Evolutionary conservation across 177 flowering plant species (phyloP).

Genomic region (Tripterygium wilfordii): DNA sequence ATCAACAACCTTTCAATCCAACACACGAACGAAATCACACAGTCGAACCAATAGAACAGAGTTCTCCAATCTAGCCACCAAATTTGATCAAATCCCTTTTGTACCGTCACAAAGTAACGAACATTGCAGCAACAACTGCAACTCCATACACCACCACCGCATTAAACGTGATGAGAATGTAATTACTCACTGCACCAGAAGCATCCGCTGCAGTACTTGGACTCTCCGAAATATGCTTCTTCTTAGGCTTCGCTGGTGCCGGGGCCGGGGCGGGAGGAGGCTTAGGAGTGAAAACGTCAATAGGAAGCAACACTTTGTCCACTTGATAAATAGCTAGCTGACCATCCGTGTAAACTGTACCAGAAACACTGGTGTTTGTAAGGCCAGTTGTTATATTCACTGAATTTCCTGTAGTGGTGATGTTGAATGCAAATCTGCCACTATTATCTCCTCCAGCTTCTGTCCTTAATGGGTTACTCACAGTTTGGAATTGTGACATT

Average conservation of each 20-base stretch:
- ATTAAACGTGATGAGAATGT: no score
- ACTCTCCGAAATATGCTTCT: conserved; percentile 3
- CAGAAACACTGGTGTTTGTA: conserved; percentile 38
- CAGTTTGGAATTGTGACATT: conserved; percentile 56
- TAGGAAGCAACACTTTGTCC: conserved; percentile 62
- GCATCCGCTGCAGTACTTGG: conserved; percentile 6
- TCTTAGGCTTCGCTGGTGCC: conserved; percentile 31
- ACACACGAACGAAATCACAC: no score
- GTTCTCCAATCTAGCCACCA: no score
- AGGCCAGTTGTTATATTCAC: conserved; percentile 62
- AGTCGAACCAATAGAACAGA: no score
- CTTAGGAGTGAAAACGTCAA: conserved; percentile 33
- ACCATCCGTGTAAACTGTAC: conserved; percentile 42
- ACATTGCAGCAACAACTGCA: neutral
- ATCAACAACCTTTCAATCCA: no score
- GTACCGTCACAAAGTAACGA: conserved; percentile 1
- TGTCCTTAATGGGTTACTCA: conserved; percentile 65
- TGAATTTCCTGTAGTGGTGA: conserved; percentile 48
- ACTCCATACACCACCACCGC: neutral
- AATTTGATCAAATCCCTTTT: no score
- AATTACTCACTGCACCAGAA: conserved; percentile 6
- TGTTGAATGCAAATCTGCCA: conserved; percentile 47
- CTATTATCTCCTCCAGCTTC: conserved; percentile 60
- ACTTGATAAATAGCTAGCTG: conserved; percentile 67
- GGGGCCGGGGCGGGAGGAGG: conserved; percentile 30